Percentiles rank a stretch among this genome's conserved stretches.
phyloP scores from a whole-genome alignment of 148 eudicot species.

The Nyssa sinensis region DNA sequence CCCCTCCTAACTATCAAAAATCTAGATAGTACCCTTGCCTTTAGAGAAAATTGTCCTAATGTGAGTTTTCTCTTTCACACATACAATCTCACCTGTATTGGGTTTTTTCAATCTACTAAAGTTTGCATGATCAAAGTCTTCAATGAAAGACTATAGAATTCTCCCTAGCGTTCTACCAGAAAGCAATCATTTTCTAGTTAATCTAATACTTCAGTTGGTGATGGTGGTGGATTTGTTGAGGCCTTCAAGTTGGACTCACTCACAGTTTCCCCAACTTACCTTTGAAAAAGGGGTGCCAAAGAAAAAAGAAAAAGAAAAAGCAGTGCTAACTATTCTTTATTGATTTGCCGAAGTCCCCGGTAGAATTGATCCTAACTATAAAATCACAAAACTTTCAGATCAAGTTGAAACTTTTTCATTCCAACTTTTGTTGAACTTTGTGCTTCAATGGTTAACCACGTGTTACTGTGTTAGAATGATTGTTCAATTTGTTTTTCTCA shows the following conservation, averaged over 20 bases:
- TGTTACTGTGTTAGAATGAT: too few relatives aligned
- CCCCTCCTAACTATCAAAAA: neutral
- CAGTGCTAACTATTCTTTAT: too few relatives aligned
- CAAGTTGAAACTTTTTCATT: neutral
- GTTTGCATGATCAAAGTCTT: neutral
- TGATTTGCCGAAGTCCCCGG: conserved; percentile 10
- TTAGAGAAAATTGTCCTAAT: neutral
- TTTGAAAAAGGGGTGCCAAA: neutral
- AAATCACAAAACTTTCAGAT: neutral
- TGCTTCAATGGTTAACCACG: too few relatives aligned
- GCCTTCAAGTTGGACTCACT: conserved; percentile 17
- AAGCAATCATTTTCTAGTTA: conserved; percentile 1
- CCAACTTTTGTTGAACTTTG: neutral
- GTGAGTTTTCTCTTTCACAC: neutral
- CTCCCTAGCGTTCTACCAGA: neutral
- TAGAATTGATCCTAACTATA: neutral
- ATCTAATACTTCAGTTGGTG: neutral
- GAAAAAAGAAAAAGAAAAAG: neutral
- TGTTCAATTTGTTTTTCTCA: too few relatives aligned
- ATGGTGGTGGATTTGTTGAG: conserved; percentile 14
- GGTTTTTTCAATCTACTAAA: neutral
- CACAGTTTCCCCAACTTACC: conserved; percentile 11
- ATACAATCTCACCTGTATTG: neutral
- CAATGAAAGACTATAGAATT: conserved; percentile 2
- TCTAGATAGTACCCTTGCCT: neutral